Evolutionary conservation across 345 rosid genomes (phyloP), one percentile per base, ranked within the genome.

Genomic region (Tarenaya hassleriana): DNA sequence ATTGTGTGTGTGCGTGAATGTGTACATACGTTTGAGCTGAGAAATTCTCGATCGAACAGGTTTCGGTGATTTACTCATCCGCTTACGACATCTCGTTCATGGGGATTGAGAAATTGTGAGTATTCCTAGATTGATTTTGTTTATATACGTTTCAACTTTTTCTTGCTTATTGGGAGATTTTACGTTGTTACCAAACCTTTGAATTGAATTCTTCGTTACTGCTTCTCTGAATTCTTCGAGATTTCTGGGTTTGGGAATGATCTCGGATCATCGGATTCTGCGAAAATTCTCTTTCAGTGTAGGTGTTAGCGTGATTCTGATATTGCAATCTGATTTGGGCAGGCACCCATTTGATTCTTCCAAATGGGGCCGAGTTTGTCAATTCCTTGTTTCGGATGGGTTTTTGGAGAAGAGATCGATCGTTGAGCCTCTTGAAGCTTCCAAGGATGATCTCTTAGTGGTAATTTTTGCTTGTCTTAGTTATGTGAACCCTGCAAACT

Each of bases 261-360:
- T 3, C 45, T 13, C 12, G 47, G 47, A 8, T 39, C 34, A 40
- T 24, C 10, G 37, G 39, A 27, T 33, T 54, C 7, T 37, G 8
- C 41, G 3, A 37, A 13, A 13, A 8, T 2, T 10, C 3, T 10
- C 4, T 8, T 10, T 10, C 15, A 2, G 11, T 10, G 15, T 37
- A 2, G 11, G 8, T 10, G 15, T 37, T 37, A 2, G 5, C 5
- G 29, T 8, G n/a, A 8, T 38, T 20, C 4, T 45, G 31, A 35
- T 10, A 0, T 24, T 33, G 46, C 0, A 34, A 17, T 38, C 9
- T 55, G 44, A 66, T 48, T 52, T 31, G 61, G 69, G 71, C 50
- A 82, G 98, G 80, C 95, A 91, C 46, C 95, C 96, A 10, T 91
- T 87, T 65, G 98, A 91, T 76, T 91, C 98, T 42, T 70, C 81